Percentiles rank a stretch among this genome's conserved stretches.
These are phyloP conservation scores for Cucurbita maxima DNA, from an alignment of 306 rosid genomes.

Conservation along the genomic window DNA sequence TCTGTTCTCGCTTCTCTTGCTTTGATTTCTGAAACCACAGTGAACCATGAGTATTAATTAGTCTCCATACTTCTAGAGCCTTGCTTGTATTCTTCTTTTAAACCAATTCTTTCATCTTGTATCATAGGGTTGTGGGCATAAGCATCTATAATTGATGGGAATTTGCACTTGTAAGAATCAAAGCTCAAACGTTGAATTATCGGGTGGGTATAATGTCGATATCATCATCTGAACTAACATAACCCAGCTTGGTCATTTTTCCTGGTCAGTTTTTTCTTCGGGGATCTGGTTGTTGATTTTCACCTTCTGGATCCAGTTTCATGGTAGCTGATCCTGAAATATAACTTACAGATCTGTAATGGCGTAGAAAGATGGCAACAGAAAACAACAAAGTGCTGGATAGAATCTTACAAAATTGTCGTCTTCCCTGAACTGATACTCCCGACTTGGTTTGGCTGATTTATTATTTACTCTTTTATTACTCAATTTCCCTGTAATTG, in stretches of 20 bases:
- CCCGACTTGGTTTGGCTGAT: conserved; percentile 20
- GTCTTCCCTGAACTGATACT: conserved; percentile 36
- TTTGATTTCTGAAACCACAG: not conserved
- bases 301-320: conserved; percentile 18
- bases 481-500: conserved; percentile 33
- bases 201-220: conserved; percentile 17
- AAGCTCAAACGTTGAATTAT: not conserved
- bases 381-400: not conserved
- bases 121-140: not conserved
- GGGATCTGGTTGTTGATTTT: conserved; percentile 24
- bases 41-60: not conserved
- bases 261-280: conserved; percentile 42
- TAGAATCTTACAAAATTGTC: conserved; percentile 16
- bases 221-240: conserved; percentile 73
- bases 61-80: not conserved
- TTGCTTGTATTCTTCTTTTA: not conserved
- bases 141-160: not conserved
- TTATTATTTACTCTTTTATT: conserved; percentile 17
- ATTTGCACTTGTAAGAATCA: not conserved
- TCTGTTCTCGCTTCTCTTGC: not conserved
- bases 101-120: not conserved
- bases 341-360: not conserved
- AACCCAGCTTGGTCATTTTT: conserved; percentile 63
- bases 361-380: not conserved
- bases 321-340: conserved; percentile 37